Base-by-base conservation (phyloP, 2,329 filamentous ascomycete genomes). In the Verticillium klebahnii region DNA sequence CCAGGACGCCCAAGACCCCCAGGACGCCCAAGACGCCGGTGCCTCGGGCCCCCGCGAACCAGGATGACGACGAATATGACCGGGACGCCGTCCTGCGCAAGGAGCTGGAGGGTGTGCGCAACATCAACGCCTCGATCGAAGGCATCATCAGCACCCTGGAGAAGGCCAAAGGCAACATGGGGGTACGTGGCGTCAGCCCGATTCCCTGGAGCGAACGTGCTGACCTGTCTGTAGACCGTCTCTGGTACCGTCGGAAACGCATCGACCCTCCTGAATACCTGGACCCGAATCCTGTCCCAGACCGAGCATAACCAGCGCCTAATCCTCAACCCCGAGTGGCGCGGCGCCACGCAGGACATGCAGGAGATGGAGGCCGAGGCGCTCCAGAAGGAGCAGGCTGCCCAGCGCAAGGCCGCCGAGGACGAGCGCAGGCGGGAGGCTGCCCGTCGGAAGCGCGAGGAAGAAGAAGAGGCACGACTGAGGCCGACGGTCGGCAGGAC, bases 281-380 rank as follows among this genome's bases (percentile, higher is more conserved):
- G 94, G 94, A 96, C 93, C 9, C 89, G 93, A 59, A 97, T 99
- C 67, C 85, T 99, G 14, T 95, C 92, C 7, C 95, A 99, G 75
- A 97, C 95, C 5, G 95, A 99, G 76, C 95, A 99, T 77, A 98
- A 96, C 72, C 93, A 98, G 74, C 88, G 95, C 29, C 81, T 99
- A 58, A 89, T 99, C 55, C 82, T 98, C 56, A 90, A 97, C 71
- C 91, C 92, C 2, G 82, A 87, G 62, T 99, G 94, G 93, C 89
- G 94, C 71, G 95, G 95, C 61, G 91, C 93, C 32, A 91, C 87
- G 5, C 88, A 93, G 70, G 95, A 99, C 76, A 77, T 97, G 45
- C 82, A 86, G n/a, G 92, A 96, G 64, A 85, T 93, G 61, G 94
- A 98, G 75, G 89, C 88, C 60, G 94, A 98, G 72, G 87, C 87